Base-by-base conservation (phyloP, 1,139 yeast species). In the Candida pseudoviswanathii region DNA sequence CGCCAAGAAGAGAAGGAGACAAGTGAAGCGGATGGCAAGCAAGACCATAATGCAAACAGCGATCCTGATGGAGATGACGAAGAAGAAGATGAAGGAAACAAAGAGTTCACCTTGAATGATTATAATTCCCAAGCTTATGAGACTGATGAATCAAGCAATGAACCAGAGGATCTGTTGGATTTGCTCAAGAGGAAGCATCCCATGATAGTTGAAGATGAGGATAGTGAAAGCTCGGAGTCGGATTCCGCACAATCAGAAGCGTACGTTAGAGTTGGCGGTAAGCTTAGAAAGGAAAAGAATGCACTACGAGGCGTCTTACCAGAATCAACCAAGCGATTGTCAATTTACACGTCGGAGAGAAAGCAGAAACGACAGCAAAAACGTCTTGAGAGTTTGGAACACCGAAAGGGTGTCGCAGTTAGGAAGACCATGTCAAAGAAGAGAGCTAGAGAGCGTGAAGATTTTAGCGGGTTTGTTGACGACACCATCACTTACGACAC, bases 381-480 rank as follows among this genome's bases (percentile, higher is more conserved):
- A 5, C 45, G 32, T 22, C 9, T 10, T 3, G 25, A 26, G 2
- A 40, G 36, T 6, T 25, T 54, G 6, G 66, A 65, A 38, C 57
- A 61, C 27, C 59, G 78, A 32, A 70, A 66, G 50, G 80, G 79
- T 2, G 55, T 73, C 48, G 79, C 78, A 2, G 54, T 70, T 6
- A 63, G 61, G 50, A 73, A 72, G 43, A 16, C 39, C 1, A 7
- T 25, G 16, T 16, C 16, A 2, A 36, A 22, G 6, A 42, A 34
- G 36, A 38, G 37, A n/a, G 2, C 11, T 2, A 37, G 21, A 3
- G 27, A 24, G 21, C 43, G 37, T 22, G 50, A 50, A 11, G 50
- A 44, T 24, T 39, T 47, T 21, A 43, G 39, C 24, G 52, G 47
- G 5, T 54, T 53, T 32, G 50, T 56, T 5, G 56, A 52, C 38